Percentiles rank a stretch among this genome's conserved stretches.
phyloP scores from a whole-genome alignment of 164 flowering plant species.

The Berberis vulgaris region DNA sequence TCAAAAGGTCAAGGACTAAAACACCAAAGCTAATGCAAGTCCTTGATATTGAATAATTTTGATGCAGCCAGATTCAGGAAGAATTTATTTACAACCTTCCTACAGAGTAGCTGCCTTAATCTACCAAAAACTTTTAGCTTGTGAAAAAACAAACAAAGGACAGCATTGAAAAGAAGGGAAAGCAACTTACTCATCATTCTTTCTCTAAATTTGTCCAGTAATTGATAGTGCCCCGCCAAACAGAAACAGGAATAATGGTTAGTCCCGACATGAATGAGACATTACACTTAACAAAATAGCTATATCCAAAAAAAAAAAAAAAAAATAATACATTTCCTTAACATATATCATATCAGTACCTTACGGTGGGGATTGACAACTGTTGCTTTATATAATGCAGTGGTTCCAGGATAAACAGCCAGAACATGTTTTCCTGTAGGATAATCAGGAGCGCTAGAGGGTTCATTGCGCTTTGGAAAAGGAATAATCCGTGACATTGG shows the following conservation, averaged over 20 bases:
- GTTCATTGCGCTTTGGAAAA: conserved; percentile 71
- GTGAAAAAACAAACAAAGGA: not conserved
- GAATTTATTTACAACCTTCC: too few species aligned
- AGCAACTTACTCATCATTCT: conserved; percentile 82
- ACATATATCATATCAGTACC: conserved; percentile 26
- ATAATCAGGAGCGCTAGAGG: conserved; percentile 59
- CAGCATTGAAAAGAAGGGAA: conserved; percentile 7
- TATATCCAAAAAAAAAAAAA: too few species aligned
- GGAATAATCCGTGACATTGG: conserved; percentile 75
- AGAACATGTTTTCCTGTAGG: conserved; percentile 77
- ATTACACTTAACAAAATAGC: not conserved
- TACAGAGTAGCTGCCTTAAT: too few species aligned
- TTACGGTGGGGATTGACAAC: conserved; percentile 69
- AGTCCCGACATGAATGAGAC: conserved; percentile 10
- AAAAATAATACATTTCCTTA: too few species aligned
- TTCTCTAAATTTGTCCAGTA: conserved; percentile 46
- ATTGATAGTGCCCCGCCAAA: conserved; percentile 14
- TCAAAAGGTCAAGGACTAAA: too few species aligned
- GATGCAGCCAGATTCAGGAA: too few species aligned
- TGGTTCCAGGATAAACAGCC: conserved; percentile 94
- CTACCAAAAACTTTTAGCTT: too few species aligned
- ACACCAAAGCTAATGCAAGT: too few species aligned
- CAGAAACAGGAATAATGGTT: conserved; percentile 8
- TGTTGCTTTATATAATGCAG: conserved; percentile 93
- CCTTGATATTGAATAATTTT: too few species aligned